A percentile compares a stretch with the other conserved stretches of the same genome.
These are phyloP conservation scores for Malassezia vespertilionis DNA, from an alignment of 1,284 basidiomycete species.

Conservation along the genomic window DNA sequence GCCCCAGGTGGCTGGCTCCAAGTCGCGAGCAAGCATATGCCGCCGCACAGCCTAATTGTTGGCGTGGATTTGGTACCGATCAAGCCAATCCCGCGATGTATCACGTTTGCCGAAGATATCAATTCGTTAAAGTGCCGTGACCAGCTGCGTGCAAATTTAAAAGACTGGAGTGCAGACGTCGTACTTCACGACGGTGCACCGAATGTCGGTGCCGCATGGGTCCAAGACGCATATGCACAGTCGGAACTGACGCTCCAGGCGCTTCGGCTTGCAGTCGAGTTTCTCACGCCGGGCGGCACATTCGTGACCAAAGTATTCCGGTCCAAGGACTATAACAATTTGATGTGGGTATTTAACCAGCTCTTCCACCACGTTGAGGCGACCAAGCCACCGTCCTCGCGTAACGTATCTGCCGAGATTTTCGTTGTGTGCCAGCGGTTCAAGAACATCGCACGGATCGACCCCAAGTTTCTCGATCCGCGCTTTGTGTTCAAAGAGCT, in stretches of 20 bases:
- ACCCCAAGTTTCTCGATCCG: slow-evolving; percentile 95
- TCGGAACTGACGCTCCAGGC: slow-evolving; percentile 93
- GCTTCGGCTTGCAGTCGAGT: slow-evolving; percentile 91
- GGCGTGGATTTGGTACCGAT: slow-evolving; percentile 92
- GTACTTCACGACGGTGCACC: slow-evolving; percentile 98
- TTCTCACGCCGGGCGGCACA: slow-evolving; percentile 71
- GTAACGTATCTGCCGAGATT: slow-evolving; percentile 98
- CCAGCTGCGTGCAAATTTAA: slow-evolving; percentile 73
- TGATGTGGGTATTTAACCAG: slow-evolving; percentile 98
- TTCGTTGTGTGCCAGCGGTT: slow-evolving; percentile 97
- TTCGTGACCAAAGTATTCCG: slow-evolving; percentile 99
- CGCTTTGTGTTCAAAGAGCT: slow-evolving; percentile 94
- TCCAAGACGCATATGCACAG: slow-evolving; percentile 96
- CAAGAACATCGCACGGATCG: slow-evolving; percentile 85
- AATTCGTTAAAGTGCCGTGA: slow-evolving; percentile 84
- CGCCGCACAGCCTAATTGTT: slow-evolving; percentile 82
- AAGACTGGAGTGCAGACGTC: slow-evolving; percentile 99
- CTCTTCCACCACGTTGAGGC: slow-evolving; percentile 93
- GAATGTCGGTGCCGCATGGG: slow-evolving; percentile 98
- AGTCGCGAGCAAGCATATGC: slow-evolving; percentile 97
- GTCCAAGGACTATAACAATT: slow-evolving; percentile 94
- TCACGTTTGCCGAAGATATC: slow-evolving; percentile 89
- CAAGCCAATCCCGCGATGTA: slow-evolving; percentile 83
- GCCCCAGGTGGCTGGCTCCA: slow-evolving; percentile 99
- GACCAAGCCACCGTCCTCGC: slow-evolving; percentile 93